A percentile compares a stretch with the other conserved stretches of the same genome.
phyloP scores from a whole-genome alignment of 75 land plant genomes.

The Sequoia sempervirens region DNA sequence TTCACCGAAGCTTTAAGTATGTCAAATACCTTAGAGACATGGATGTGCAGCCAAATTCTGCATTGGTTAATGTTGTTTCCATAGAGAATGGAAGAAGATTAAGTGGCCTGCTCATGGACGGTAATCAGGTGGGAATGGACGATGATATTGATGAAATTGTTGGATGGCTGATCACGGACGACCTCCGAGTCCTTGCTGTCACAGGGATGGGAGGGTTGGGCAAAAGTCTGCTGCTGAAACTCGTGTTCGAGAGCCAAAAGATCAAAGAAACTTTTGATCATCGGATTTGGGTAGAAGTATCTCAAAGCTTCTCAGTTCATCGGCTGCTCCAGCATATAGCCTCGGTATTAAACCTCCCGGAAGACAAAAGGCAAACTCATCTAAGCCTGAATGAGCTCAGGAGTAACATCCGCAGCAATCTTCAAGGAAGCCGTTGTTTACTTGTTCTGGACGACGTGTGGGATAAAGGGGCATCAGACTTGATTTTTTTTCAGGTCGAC shows the following conservation, averaged over 20 bases:
- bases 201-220: neutral
- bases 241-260: neutral
- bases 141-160: neutral
- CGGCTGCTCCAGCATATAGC: neutral
- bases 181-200: neutral
- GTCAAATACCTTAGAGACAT: neutral
- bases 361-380: neutral
- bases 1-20: neutral
- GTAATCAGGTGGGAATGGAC: neutral
- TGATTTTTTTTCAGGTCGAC: too few species aligned
- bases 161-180: neutral
- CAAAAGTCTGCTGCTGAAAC: neutral
- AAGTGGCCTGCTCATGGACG: neutral
- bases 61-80: too few species aligned
- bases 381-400: neutral
- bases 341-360: neutral
- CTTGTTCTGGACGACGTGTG: slow-evolving; percentile 7
- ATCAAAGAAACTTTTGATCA: neutral
- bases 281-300: neutral
- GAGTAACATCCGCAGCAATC: neutral
- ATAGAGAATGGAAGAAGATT: too few species aligned
- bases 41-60: neutral
- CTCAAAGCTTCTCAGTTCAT: neutral
- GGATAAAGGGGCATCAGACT: neutral
- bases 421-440: neutral